A percentile compares a stretch with the other conserved stretches of the same genome.
These are phyloP conservation scores for Eremothecium coryli DNA, from an alignment of 1,139 yeast species.

Conservation along the genomic window DNA sequence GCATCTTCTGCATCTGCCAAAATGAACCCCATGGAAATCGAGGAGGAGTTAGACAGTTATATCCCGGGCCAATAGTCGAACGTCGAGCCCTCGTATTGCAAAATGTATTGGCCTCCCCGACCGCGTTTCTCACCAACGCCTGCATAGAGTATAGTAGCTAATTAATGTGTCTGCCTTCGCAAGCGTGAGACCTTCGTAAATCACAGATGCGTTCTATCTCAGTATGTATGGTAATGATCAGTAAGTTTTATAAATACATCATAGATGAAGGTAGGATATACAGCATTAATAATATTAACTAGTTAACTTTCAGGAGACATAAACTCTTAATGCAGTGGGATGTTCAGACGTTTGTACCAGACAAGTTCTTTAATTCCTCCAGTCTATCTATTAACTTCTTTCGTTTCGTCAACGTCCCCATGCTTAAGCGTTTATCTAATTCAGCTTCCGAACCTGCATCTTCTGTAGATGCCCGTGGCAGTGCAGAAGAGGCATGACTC, in stretches of 20 bases:
- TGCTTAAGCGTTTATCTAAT: constrained; percentile 20
- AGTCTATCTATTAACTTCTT: constrained; percentile 35
- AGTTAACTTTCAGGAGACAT: not conserved
- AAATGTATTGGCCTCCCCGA: no score
- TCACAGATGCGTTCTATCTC: no score
- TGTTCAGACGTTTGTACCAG: constrained; percentile 5
- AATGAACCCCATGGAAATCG: constrained; percentile 6
- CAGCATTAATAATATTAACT: not conserved
- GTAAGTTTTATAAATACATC: constrained; percentile 3
- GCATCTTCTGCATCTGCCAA: not conserved
- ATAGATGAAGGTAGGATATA: not conserved
- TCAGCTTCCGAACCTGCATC: constrained; percentile 16
- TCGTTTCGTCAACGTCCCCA: constrained; percentile 28
- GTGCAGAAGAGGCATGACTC: no score
- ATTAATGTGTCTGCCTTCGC: no score
- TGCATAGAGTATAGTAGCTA: no score
- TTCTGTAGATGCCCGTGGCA: constrained; percentile 10
- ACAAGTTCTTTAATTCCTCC: constrained; percentile 26
- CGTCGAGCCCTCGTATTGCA: no score
- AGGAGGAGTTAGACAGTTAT: constrained; percentile 12
- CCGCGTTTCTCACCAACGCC: no score
- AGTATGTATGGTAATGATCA: no score
- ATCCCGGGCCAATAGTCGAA: constrained; percentile 11
- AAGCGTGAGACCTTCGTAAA: no score
- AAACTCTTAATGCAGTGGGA: constrained; percentile 2